phyloP scores from a whole-genome alignment of 768 basidiomycete genomes.

The Suillus subaureus region DNA sequence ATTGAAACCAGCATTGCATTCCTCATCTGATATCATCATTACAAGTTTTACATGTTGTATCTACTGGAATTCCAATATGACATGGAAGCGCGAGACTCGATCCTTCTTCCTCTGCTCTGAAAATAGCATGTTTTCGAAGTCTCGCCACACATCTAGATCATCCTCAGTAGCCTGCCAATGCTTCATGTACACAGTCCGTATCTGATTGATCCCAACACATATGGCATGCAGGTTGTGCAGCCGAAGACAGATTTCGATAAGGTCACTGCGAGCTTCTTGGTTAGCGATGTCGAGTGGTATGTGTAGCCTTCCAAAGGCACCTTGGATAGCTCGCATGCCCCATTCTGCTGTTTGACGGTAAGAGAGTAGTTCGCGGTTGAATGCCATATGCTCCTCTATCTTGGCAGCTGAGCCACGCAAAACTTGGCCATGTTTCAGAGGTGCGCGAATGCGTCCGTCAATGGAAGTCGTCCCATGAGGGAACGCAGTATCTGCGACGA shows the following conservation, averaged over 20 bases:
- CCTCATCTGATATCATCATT: no score
- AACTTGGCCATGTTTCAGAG: slow-evolving; percentile 37
- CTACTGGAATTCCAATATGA: no score
- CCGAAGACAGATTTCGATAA: slow-evolving; percentile 40
- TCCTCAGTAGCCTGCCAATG: no score
- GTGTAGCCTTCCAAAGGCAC: slow-evolving; percentile 46
- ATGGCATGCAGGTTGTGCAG: slow-evolving; percentile 37
- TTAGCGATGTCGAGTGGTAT: slow-evolving; percentile 43
- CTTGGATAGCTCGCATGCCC: slow-evolving; percentile 49
- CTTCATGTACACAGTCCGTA: no score
- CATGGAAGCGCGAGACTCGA: no score
- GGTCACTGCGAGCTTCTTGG: slow-evolving; percentile 20
- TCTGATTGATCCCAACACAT: slow-evolving; percentile 43
- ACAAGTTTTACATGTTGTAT: no score
- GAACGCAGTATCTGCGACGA: slow-evolving; percentile 50
- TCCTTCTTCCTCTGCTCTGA: no score
- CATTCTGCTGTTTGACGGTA: slow-evolving; percentile 53
- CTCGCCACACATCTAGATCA: no score
- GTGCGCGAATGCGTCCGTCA: slow-evolving; percentile 37
- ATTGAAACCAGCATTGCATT: no score
- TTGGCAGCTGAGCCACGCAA: slow-evolving; percentile 18
- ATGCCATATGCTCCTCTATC: slow-evolving; percentile 24
- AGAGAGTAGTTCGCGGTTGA: slow-evolving; percentile 44
- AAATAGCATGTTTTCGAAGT: no score
- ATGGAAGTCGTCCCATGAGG: slow-evolving; percentile 37